Conservation (phyloP, 106 monocot genomes). For the Allium cepa region DNA sequence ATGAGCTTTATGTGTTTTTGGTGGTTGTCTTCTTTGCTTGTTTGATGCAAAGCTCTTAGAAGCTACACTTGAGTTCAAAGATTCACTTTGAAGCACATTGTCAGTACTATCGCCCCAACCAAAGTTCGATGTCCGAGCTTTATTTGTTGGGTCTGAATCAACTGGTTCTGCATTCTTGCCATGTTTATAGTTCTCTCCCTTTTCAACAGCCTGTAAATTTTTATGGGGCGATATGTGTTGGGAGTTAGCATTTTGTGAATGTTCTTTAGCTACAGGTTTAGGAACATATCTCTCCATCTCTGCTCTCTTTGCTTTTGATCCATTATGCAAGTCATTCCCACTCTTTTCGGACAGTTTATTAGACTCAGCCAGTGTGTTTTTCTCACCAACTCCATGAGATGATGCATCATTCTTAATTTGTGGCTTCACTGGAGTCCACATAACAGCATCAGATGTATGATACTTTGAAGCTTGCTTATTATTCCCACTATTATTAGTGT, state of each 20-base stretch:
- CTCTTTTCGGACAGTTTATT: slow-evolving; percentile 15
- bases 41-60: slow-evolving; percentile 4
- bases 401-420: slow-evolving; percentile 30
- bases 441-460: slow-evolving; percentile 47
- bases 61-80: background rate
- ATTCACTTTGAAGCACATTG: background rate
- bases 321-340: slow-evolving; percentile 27
- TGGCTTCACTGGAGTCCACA: slow-evolving; percentile 85
- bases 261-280: slow-evolving; percentile 61
- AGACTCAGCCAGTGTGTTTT: slow-evolving; percentile 3
- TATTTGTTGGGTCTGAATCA: slow-evolving; percentile 24
- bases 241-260: slow-evolving; percentile 19
- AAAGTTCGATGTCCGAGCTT: slow-evolving; percentile 11
- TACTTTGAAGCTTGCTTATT: slow-evolving; percentile 38
- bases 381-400: slow-evolving; percentile 15
- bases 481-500: slow-evolving; percentile 1
- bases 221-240: slow-evolving; percentile 12
- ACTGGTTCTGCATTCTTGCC: slow-evolving; percentile 33
- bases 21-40: slow-evolving; percentile 8
- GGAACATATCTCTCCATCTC: slow-evolving; percentile 97
- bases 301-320: slow-evolving; percentile 61
- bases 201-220: slow-evolving; percentile 10
- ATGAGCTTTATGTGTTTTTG: background rate
- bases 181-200: slow-evolving; percentile 28
- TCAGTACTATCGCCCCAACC: slow-evolving; percentile 4